Base-by-base conservation (phyloP, 108 stramenopile genomes). In the Parietichytrium sp. region DNA sequence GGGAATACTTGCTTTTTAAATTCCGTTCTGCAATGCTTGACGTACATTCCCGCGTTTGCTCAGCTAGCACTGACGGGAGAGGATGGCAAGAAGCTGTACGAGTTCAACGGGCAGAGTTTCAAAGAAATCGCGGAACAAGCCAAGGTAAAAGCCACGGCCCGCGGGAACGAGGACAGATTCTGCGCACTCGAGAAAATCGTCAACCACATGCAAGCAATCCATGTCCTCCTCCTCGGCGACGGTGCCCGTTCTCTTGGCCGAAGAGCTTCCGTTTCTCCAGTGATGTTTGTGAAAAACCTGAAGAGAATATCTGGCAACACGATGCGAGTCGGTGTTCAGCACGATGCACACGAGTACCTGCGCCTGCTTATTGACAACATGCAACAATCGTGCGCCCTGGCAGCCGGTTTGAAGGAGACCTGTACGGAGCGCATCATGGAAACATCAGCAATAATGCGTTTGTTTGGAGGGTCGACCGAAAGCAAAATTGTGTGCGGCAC, bases 1-100 rank as follows among this genome's bases (percentile, higher is more conserved):
- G 97, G 97, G 55, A 98, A 98, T 80, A 98, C 96, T 6, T 98
- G 97, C 87, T 98, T 95, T 84, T 79, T 98, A 72, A 98, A 98
- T 85, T 88, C 94, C 33, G 95, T 93, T 6, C 53, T 98, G 16
- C 97, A 98, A 80, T 97, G 96, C 82, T 85, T 98, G 27, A 85
- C 89, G 30, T 90, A 96, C 84, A 72, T 89, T 45, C 95, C 97
- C 54, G 89, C 93, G 4, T 92, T 98, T 79, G 93, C 90, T 20
- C 95, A 96, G 84, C 38, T 87, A 26, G 80, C 86, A 10, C 82
- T 83, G 16, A 31, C 54, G 13, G 61, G 54, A 1, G 23, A 50
- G 54, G 79, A 85, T 50, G 54, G 7, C 25, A 48, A 1, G 3
- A n/a, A n/a, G n/a, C n/a, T n/a, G n/a, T n/a, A n/a, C n/a, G n/a